Base-by-base conservation (phyloP, 164 flowering plant species). In the Dillenia turbinata region DNA sequence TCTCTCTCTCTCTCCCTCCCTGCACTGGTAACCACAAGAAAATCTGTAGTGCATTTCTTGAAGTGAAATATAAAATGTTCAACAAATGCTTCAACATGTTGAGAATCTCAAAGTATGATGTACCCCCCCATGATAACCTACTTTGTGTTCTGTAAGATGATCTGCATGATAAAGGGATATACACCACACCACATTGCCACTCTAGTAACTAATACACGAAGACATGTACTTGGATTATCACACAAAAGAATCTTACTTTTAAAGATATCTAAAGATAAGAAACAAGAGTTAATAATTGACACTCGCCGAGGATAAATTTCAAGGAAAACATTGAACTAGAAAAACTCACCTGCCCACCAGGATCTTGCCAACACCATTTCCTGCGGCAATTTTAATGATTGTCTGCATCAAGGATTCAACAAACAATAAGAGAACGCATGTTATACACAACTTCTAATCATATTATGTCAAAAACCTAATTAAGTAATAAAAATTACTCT, bases 331-430 rank as follows among this genome's bases (percentile, higher is more conserved):
- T 5, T 45, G 13, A 52, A 51, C 43, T 56, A 26, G 55, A 59
- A 50, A 59, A 58, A 79, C 92, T 76, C 57, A 90, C 98, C 79
- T 79, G 71, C 98, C 98, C 66, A 93, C 94, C 64, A 93, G 74
- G 62, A 93, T 84, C 72, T 87, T 90, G 17, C 90, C 90, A 64
- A 88, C 98, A 52, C 96, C 97, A 81, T 93, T 93, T 44, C 97
- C 98, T 5, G 97, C 98, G 7, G 98, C 96, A 74, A 93, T 90
- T 76, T 90, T 90, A 63, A 88, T 88, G 53, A 93, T 93, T 56
- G 83, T 82, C 97, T 93, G 86, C 75, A 73, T 60, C 69, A 52
- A 26, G 46, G 43, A 66, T 46, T 16, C 44, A 65, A 43, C 47
- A 3, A 60, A 16, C 56, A 55, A 16, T 33, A 10, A 61, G 12